Base-by-base conservation (phyloP, 2,329 filamentous ascomycete species). In the Paraphaeosphaeria minitans region DNA sequence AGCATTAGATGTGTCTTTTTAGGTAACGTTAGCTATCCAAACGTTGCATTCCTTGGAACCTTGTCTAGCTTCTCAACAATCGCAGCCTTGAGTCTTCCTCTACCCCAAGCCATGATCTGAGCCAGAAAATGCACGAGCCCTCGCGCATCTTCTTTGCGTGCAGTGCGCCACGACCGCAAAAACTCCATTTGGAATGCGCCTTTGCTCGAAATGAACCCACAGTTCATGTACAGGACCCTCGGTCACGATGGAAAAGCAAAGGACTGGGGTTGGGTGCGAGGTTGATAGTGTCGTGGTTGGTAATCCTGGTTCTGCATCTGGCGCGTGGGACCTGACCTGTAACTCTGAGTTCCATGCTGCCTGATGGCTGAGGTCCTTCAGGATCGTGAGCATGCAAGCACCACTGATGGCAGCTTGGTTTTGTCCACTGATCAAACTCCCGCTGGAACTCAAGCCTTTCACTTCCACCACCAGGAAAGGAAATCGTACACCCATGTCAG, bases 181-280 rank as follows among this genome's bases (percentile, higher is more conserved):
- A 48, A 56, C 10, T 61, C 51, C 59, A 64, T 64, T 37, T 61
- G 56, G 22, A 37, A 55, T 21, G 53, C 56, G 2, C 49, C 54
- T 37, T 54, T 48, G 14, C 45, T 43, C 42, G 49, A 59, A 66
- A 53, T 65, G 60, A n/a, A 65, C 60, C 62, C 62, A 66, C 39
- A 66, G 42, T 52, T 66, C 62, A 45, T 66, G 60, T 58, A 60
- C n/a, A n/a, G 62, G 62, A 22, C 64, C 64, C 49, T 56, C 62
- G 9, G 62, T 60, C 21, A 47, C 42, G 29, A 55, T 39, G 16
- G 42, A 55, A 55, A 55, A 55, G 24, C 41, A 48, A 43, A 55
- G 41, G 19, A 29, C 31, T 19, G 52, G 52, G 16, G 52, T 54
- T 14, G 21, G 24, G 22, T 22, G 53, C 45, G 29, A 10, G 14